A percentile compares a stretch with the other conserved stretches of the same genome.
Conservation (phyloP, 345 rosid genomes). For the Trapa incisa region DNA sequence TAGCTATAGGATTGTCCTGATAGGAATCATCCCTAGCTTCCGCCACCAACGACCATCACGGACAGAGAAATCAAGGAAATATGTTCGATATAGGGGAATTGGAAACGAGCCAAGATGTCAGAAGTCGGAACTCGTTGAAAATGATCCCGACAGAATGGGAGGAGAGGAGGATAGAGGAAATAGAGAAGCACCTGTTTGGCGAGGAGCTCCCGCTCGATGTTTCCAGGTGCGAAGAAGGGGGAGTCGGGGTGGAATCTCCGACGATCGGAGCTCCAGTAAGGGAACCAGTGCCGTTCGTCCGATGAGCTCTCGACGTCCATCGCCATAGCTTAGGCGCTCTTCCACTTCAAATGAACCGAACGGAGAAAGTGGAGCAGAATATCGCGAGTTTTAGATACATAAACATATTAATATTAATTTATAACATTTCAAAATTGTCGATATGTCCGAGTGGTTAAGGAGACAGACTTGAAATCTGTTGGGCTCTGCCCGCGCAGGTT, state of each 20-base stretch:
- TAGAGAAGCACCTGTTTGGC: conserved; percentile 60
- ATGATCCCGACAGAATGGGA: background rate
- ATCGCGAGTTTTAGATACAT: no score
- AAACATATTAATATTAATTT: no score
- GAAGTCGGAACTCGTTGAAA: background rate
- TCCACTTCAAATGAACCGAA: no score
- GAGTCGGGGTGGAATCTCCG: no score
- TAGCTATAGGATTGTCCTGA: background rate
- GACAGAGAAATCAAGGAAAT: background rate
- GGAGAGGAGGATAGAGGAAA: conserved; percentile 1
- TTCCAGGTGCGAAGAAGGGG: conserved; percentile 65
- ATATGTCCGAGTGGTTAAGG: conserved; percentile 43
- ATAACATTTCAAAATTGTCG: conserved; percentile 6
- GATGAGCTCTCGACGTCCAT: no score
- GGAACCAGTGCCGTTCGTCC: no score
- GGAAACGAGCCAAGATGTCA: background rate
- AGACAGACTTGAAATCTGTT: conserved; percentile 40
- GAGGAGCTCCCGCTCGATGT: conserved; percentile 82
- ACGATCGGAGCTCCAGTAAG: no score
- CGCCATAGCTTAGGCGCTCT: no score
- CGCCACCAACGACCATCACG: background rate
- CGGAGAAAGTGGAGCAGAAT: no score
- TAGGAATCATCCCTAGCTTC: background rate
- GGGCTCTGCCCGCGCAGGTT: conserved; percentile 34
- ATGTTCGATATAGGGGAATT: background rate